Base-by-base conservation (phyloP, 495 filamentous ascomycete genomes). In the Annulohypoxylon bovei region DNA sequence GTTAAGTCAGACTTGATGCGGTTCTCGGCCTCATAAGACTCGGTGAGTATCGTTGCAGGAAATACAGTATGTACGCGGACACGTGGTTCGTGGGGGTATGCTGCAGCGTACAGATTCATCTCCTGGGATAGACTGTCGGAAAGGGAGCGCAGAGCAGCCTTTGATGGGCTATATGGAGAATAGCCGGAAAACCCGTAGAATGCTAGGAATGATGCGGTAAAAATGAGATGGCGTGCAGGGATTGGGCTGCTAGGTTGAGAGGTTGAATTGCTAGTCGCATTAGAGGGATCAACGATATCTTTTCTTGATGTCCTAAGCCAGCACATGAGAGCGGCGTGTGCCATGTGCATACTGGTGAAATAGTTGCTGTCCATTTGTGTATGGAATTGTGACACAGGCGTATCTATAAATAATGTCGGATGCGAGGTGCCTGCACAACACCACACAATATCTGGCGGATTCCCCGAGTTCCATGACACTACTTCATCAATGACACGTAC, bases 351-450 rank as follows among this genome's bases (percentile, higher is more conserved):
- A 22, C 88, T 87, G 6, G 91, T 89, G 86, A 91, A 93, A 80
- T 95, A 97, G 70, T 96, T 93, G 37, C 87, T 88, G 73, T 92
- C 89, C 87, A 96, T 93, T 78, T 94, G 91, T 61, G 84, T 74
- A 30, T 87, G 82, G 71, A 94, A 81, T 22, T 88, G 78, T 2
- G 61, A 50, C 11, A 88, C 69, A 5, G 87, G 81, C 2, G 89
- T 87, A 63, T 96, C 91, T 67, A 92, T 75, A 78, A 95, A 95
- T 61, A 92, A 88, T 0, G 84, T 80, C 0, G 93, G 92, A 56
- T 82, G 78, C 14, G 91, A 84, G 57, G 85, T 83, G 52, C 93
- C 93, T 20, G 91, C 90, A 72, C 90, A 92, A 71, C 91, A 92
- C 93, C 93, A 96, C 28, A 95, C 89, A 56, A 94, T 83, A 65